Conservation (phyloP, 23 red algal species). For the Cyanidioschyzon merolae region DNA sequence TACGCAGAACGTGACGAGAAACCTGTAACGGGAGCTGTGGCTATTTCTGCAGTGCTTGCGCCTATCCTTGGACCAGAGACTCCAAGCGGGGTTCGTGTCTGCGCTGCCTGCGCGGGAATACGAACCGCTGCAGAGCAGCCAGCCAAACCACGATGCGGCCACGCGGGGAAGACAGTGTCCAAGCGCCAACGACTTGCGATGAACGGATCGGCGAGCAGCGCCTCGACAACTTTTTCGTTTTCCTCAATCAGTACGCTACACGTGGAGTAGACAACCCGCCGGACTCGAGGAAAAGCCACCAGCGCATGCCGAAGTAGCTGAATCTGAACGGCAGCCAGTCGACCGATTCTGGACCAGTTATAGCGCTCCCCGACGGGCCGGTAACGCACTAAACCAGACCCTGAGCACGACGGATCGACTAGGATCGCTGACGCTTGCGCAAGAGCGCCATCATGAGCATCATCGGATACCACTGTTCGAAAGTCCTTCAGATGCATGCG, state of each 20-base stretch:
- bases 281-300: slow-evolving; percentile 12
- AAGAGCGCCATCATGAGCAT: background rate
- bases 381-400: background rate
- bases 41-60: background rate
- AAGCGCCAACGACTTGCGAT: background rate
- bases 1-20: background rate
- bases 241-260: slow-evolving; percentile 20
- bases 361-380: slow-evolving; percentile 4
- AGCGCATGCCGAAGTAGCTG: slow-evolving; percentile 24
- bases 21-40: background rate
- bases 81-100: background rate
- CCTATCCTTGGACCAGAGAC: background rate
- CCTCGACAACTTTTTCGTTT: slow-evolving; percentile 24
- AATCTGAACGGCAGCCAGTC: slow-evolving; percentile 3
- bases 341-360: background rate
- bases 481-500: background rate
- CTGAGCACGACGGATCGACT: slow-evolving; percentile 25
- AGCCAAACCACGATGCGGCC: background rate
- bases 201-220: background rate
- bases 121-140: background rate
- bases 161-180: background rate
- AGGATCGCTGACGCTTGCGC: background rate
- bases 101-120: background rate
- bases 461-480: background rate
- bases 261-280: slow-evolving; percentile 28